Evolutionary conservation across 2,329 filamentous ascomycete genomes (phyloP).

Genomic region (Fusarium pseudocircinatum): DNA sequence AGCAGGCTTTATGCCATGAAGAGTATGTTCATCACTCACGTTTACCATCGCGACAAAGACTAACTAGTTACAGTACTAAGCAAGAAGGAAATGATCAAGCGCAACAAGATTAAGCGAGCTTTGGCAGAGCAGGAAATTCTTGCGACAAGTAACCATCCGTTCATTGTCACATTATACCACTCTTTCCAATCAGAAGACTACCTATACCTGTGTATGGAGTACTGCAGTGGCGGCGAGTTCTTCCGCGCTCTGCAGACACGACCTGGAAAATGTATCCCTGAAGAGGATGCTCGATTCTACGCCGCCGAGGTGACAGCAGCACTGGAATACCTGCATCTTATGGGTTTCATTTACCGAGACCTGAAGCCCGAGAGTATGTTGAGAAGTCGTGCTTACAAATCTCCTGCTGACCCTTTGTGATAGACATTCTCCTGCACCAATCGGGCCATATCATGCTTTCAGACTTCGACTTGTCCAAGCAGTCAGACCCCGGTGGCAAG

Average conservation of each 20-base stretch:
- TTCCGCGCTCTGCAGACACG: constrained; percentile 96
- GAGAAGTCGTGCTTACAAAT: constrained; percentile 7
- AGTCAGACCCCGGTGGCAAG: constrained; percentile 94
- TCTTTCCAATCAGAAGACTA: constrained; percentile 99
- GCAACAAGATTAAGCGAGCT: constrained; percentile 99
- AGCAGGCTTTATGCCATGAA: constrained; percentile 97
- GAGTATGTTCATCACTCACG: constrained; percentile 64
- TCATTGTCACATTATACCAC: constrained; percentile 98
- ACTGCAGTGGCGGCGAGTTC: constrained; percentile 98
- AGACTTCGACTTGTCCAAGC: constrained; percentile 97
- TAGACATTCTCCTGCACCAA: constrained; percentile 96
- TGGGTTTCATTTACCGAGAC: constrained; percentile 99
- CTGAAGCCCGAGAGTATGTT: constrained; percentile 91
- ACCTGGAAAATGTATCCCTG: constrained; percentile 95
- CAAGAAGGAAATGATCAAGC: constrained; percentile 99
- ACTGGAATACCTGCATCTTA: constrained; percentile 94
- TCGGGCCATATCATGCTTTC: constrained; percentile 99
- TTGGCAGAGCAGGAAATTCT: constrained; percentile 98
- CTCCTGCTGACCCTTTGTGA: constrained; percentile 3
- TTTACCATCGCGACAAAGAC: constrained; percentile 20
- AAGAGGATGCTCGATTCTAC: constrained; percentile 97
- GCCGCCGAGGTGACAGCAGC: constrained; percentile 97
- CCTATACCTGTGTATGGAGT: constrained; percentile 99
- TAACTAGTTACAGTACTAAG: constrained; percentile 78
- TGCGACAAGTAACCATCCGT: constrained; percentile 97